Percentiles rank a stretch among this genome's conserved stretches.
These are phyloP conservation scores for Serendipita sp. DNA, from an alignment of 768 basidiomycete genomes.

Conservation along the genomic window DNA sequence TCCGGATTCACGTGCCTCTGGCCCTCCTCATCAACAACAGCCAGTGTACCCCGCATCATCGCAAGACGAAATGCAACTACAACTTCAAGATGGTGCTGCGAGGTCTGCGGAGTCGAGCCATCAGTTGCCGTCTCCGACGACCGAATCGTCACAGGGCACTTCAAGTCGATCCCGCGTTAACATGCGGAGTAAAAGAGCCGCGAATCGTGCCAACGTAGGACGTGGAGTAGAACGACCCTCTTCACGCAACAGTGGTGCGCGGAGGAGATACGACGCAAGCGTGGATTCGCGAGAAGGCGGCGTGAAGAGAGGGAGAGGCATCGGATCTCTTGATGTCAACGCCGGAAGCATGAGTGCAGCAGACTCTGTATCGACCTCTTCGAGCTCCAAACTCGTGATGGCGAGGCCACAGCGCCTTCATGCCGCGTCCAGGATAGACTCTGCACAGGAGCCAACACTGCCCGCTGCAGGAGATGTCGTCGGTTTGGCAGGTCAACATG, in stretches of 20 bases:
- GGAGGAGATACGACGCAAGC: not conserved
- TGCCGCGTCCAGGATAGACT: not conserved
- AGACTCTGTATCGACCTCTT: not conserved
- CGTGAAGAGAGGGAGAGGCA: not conserved
- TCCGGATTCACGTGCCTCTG: too few relatives aligned
- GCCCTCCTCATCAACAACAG: too few relatives aligned
- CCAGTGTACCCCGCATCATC: too few relatives aligned
- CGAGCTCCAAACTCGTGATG: constrained; percentile 1
- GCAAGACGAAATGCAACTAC: too few relatives aligned
- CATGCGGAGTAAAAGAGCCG: not conserved
- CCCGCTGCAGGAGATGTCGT: not conserved
- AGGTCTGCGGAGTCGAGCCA: not conserved
- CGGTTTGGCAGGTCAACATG: too few relatives aligned
- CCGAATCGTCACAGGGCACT: not conserved
- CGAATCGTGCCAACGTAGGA: not conserved
- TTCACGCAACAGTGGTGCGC: not conserved
- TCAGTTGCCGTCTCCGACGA: not conserved
- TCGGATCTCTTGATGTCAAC: not conserved
- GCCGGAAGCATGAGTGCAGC: not conserved
- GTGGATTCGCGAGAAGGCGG: not conserved
- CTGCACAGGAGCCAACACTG: not conserved
- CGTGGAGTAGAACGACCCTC: not conserved
- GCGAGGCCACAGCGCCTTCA: not conserved
- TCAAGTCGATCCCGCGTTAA: not conserved
- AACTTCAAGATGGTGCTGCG: too few relatives aligned